These are phyloP conservation scores for Zygosaccharomyces gambellarensis DNA, from an alignment of 805 yeast species.

Conservation along the genomic window DNA sequence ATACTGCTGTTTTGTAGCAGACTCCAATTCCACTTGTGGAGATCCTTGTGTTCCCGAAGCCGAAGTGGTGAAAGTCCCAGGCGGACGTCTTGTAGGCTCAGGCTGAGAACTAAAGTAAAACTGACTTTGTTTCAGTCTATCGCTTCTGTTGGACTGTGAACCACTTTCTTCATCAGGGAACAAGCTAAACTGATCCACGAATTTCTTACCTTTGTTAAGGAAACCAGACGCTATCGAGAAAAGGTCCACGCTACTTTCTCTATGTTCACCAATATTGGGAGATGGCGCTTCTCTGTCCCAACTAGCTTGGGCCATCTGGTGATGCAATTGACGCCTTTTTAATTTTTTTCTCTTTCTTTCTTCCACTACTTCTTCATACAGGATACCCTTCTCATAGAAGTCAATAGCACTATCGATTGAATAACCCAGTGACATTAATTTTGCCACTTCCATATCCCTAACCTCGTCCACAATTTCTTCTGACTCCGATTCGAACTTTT, in stretches of 20 bases:
- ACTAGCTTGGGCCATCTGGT: background rate
- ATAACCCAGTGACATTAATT: slow-evolving; percentile 31
- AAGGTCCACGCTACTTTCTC: slow-evolving; percentile 8
- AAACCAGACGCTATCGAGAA: slow-evolving; percentile 28
- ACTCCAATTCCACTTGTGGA: background rate
- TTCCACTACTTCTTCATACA: slow-evolving; percentile 22
- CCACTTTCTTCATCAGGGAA: slow-evolving; percentile 20
- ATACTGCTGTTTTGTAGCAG: background rate
- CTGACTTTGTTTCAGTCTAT: background rate
- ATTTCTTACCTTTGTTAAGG: slow-evolving; percentile 31
- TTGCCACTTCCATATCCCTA: slow-evolving; percentile 34
- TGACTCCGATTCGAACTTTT: slow-evolving; percentile 1
- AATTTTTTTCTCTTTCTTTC: slow-evolving; percentile 1
- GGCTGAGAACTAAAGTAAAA: background rate
- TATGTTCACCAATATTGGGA: slow-evolving; percentile 6
- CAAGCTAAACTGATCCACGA: slow-evolving; percentile 25
- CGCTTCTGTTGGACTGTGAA: background rate
- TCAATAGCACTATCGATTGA: slow-evolving; percentile 22
- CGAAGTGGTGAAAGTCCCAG: background rate
- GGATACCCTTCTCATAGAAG: slow-evolving; percentile 23
- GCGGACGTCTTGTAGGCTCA: background rate
- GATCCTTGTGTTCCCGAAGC: background rate
- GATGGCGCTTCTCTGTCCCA: background rate
- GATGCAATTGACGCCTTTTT: background rate
- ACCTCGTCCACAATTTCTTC: slow-evolving; percentile 29